Conservation (phyloP, 352 stramenopile species). For the Phytophthora syringae region DNA sequence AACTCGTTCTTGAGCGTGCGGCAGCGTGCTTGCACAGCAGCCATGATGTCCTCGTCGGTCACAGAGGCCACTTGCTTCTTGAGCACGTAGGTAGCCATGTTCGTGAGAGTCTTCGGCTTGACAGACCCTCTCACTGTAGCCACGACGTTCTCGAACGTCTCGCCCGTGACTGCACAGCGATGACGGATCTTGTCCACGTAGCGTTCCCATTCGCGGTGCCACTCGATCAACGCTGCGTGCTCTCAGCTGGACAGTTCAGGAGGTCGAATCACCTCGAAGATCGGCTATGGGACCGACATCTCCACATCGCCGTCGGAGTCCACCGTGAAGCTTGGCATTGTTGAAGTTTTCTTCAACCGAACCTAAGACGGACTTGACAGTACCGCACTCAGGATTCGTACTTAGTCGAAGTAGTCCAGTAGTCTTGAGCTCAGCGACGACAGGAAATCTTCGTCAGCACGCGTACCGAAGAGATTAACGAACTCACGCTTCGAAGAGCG, state of each 20-base stretch:
- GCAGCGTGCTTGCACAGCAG: constrained; percentile 6
- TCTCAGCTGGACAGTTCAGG: not conserved
- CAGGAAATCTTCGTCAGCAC: no score
- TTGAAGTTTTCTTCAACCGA: no score
- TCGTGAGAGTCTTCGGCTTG: constrained; percentile 11
- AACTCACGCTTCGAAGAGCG: no score
- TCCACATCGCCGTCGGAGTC: no score
- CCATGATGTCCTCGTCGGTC: constrained; percentile 5
- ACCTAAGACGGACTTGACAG: no score
- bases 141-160: constrained; percentile 18
- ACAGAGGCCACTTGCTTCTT: constrained; percentile 5
- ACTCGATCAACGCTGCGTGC: not conserved
- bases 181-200: constrained; percentile 13
- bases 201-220: not conserved
- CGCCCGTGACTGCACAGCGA: constrained; percentile 16
- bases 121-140: constrained; percentile 16
- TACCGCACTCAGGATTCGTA: no score
- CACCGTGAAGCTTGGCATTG: no score
- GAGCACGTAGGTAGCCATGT: constrained; percentile 14
- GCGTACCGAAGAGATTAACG: no score
- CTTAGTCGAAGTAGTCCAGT: no score
- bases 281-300: not conserved
- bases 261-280: not conserved
- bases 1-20: constrained; percentile 12
- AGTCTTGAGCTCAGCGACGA: no score